Base-by-base conservation (phyloP, 2,329 filamentous ascomycete genomes). In the Diaporthe sp. region DNA sequence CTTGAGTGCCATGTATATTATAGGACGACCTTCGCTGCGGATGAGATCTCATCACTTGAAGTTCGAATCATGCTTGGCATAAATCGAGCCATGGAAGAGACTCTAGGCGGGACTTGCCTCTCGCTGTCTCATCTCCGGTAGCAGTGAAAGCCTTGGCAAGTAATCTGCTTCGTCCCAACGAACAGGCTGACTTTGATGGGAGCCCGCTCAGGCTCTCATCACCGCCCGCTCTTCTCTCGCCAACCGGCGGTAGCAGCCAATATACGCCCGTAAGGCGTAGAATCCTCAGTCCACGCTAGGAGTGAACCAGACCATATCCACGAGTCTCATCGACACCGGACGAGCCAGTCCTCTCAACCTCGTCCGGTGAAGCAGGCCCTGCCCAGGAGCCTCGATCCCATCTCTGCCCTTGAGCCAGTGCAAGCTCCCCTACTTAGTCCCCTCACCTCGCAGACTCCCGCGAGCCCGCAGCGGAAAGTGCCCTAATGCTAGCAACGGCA, bases 401-500 rank as follows among this genome's bases (percentile, higher is more conserved):
- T 25, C 22, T 28, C 58, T 19, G 12, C 37, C n/a, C n/a, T 19
- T 8, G 44, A 28, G 62, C 46, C 22, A 25, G 12, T 17, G 9
- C 2, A 19, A 42, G 22, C 12, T n/a, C 22, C 34, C 13, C 34
- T 69, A n/a, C n/a, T n/a, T n/a, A 69, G 8, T 69, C 34, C 22
- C 44, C 46, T n/a, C 31, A 53, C 19, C 7, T 55, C 25, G 53
- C n/a, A 55, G 65, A 9, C 15, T 25, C 65, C 13, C 34, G 46
- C n/a, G 49, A 42, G n/a, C 65, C 46, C 57, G 17, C 42, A 42
- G 65, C 28, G n/a, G 44, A 15, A 12, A 81, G 77, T 5, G 77
- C 77, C 57, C 77, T 79, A 62, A 84, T 75, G 5, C 82, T 82
- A 34, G 80, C 77, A 19, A 84, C 79, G 15, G 79, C 80, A 19